Percentiles rank a stretch among this genome's conserved stretches.
Evolutionary conservation across 768 basidiomycete species (phyloP).

Genomic region (Auriscalpium microsporum): DNA sequence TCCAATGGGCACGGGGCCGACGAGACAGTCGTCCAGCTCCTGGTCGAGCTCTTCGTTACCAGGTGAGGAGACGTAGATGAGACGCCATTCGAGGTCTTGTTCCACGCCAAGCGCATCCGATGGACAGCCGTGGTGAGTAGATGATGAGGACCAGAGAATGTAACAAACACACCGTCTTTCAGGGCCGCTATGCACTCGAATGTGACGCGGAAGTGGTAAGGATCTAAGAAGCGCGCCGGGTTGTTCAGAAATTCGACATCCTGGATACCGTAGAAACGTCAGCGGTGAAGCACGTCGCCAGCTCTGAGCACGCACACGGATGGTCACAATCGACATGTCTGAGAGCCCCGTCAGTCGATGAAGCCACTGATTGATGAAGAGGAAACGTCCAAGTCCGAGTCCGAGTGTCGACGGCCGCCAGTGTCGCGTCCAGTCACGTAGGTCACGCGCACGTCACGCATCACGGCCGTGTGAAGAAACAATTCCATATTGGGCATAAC

Average conservation of each 20-base stretch:
- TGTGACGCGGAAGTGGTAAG: constrained; percentile 89
- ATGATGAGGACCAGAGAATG: background rate
- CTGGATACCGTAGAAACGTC: constrained; percentile 26
- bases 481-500: background rate
- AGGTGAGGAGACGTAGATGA: constrained; percentile 94
- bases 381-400: background rate
- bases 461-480: background rate
- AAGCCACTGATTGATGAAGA: background rate
- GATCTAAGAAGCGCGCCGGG: constrained; percentile 84
- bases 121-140: background rate
- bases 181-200: constrained; percentile 94
- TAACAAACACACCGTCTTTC: constrained; percentile 60
- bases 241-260: constrained; percentile 90
- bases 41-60: constrained; percentile 89
- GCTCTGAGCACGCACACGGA: constrained; percentile 5
- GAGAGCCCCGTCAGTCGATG: background rate
- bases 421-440: background rate
- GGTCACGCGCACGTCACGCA: no score
- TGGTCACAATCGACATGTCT: constrained; percentile 17
- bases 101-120: background rate
- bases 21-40: constrained; percentile 95
- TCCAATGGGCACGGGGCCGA: constrained; percentile 94
- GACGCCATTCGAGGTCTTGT: constrained; percentile 93
- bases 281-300: background rate
- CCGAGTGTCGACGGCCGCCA: background rate